Percentiles rank a stretch among this genome's conserved stretches.
These are phyloP conservation scores for Malus hybrid DNA, from an alignment of 331 rosid genomes.

Conservation along the genomic window DNA sequence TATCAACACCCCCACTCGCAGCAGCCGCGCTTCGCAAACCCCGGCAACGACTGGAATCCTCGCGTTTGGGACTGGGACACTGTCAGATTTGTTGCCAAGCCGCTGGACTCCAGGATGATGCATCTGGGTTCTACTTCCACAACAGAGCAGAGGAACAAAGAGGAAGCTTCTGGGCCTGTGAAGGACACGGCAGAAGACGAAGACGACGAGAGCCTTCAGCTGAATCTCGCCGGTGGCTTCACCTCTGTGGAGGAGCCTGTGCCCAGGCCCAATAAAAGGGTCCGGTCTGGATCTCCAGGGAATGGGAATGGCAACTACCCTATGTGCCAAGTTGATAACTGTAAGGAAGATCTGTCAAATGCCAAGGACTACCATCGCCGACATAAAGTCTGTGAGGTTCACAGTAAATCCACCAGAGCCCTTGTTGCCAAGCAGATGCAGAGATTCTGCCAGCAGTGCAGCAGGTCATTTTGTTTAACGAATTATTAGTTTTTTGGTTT, in stretches of 20 bases:
- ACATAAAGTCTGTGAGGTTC: slow-evolving; percentile 72
- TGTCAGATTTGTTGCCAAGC: slow-evolving; percentile 43
- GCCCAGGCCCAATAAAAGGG: slow-evolving; percentile 43
- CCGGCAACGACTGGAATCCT: slow-evolving; percentile 52
- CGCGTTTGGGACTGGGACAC: slow-evolving; percentile 71
- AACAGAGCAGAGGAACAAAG: slow-evolving; percentile 8
- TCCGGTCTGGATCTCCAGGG: slow-evolving; percentile 65
- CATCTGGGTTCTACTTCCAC: slow-evolving; percentile 9
- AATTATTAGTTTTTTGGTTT: background rate
- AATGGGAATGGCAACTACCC: slow-evolving; percentile 44
- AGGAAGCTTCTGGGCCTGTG: background rate
- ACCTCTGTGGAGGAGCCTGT: slow-evolving; percentile 16
- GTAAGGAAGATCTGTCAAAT: slow-evolving; percentile 64
- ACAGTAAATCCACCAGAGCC: too few relatives aligned
- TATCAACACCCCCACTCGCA: slow-evolving; percentile 17
- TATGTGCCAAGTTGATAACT: slow-evolving; percentile 84
- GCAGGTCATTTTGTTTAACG: slow-evolving; percentile 39
- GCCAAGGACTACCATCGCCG: slow-evolving; percentile 92
- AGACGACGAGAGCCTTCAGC: slow-evolving; percentile 35
- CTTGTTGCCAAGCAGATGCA: too few relatives aligned
- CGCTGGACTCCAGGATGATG: slow-evolving; percentile 5
- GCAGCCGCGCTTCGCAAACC: slow-evolving; percentile 7
- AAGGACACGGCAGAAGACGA: slow-evolving; percentile 4
- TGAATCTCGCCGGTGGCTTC: slow-evolving; percentile 52
- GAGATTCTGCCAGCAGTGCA: slow-evolving; percentile 95